Conservation (phyloP, 176 grass and related monocot genomes). For the Paspalum vaginatum region DNA sequence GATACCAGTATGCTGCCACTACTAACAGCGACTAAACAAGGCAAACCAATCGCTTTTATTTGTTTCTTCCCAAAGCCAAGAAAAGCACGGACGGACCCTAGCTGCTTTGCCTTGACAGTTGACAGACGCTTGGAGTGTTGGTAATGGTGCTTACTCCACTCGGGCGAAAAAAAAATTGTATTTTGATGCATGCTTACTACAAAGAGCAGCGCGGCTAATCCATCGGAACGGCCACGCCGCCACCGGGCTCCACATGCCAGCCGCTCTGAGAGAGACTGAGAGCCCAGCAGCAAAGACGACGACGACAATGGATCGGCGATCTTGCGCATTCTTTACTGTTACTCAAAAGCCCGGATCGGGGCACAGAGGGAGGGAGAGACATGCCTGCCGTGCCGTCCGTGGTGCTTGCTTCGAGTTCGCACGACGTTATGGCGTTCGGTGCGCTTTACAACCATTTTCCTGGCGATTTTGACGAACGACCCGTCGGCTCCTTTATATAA, state of each 20-base stretch:
- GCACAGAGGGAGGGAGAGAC: not conserved
- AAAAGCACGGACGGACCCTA: slow-evolving; percentile 36
- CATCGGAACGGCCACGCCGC: not conserved
- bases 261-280: too few relatives aligned
- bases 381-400: not conserved
- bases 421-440: slow-evolving; percentile 35
- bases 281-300: too few relatives aligned
- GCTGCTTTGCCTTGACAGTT: not conserved
- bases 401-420: slow-evolving; percentile 51
- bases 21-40: slow-evolving; percentile 19
- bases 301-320: too few relatives aligned
- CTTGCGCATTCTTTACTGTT: slow-evolving; percentile 54
- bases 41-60: slow-evolving; percentile 32
- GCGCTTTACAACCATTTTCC: slow-evolving; percentile 25
- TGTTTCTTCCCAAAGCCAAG: slow-evolving; percentile 55
- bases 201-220: not conserved
- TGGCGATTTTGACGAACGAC: slow-evolving; percentile 37
- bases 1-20: not conserved
- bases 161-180: not conserved
- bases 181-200: slow-evolving; percentile 15
- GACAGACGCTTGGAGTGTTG: slow-evolving; percentile 27
- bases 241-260: slow-evolving; percentile 18
- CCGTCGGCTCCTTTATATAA: slow-evolving; percentile 36
- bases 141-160: slow-evolving; percentile 52
- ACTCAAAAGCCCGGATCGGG: slow-evolving; percentile 34